Conservation (phyloP, 2,329 filamentous ascomycete genomes). For the Botrytis tulipae region DNA sequence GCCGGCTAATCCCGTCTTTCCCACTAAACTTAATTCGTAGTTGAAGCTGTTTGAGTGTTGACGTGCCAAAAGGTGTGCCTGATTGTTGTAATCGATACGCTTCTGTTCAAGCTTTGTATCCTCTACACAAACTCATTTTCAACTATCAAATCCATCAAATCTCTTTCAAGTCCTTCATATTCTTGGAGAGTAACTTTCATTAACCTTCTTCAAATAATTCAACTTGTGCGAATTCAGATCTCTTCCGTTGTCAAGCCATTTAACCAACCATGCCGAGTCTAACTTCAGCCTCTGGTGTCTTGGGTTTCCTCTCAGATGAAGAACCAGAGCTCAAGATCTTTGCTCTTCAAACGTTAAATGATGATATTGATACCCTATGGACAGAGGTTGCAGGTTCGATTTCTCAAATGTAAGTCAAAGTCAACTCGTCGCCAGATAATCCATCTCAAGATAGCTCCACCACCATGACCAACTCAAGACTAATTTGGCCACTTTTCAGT, state of each 20-base stretch:
- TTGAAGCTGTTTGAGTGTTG: slow-evolving; percentile 16
- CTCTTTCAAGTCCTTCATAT: neutral
- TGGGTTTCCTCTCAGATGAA: slow-evolving; percentile 93
- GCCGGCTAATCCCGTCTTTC: neutral
- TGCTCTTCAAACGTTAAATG: slow-evolving; percentile 90
- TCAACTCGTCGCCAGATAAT: neutral
- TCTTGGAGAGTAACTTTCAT: neutral
- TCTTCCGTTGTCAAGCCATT: neutral
- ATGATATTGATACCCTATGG: slow-evolving; percentile 96
- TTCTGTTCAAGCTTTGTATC: neutral
- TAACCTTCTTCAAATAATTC: neutral
- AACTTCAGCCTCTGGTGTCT: slow-evolving; percentile 88
- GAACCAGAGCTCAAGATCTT: slow-evolving; percentile 93
- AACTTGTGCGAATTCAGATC: neutral
- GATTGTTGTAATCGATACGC: neutral
- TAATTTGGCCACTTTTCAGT: slow-evolving; percentile 48
- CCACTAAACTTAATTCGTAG: neutral
- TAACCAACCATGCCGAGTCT: slow-evolving; percentile 73
- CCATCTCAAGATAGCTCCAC: neutral
- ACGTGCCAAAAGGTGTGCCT: slow-evolving; percentile 23
- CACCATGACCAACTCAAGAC: slow-evolving; percentile 12
- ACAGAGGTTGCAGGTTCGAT: slow-evolving; percentile 92
- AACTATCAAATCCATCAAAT: neutral
- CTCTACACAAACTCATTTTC: neutral
- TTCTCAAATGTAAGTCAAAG: slow-evolving; percentile 77